Evolutionary conservation across 257 asterid genomes (phyloP).

Genomic region (Thymus mandschuricus): DNA sequence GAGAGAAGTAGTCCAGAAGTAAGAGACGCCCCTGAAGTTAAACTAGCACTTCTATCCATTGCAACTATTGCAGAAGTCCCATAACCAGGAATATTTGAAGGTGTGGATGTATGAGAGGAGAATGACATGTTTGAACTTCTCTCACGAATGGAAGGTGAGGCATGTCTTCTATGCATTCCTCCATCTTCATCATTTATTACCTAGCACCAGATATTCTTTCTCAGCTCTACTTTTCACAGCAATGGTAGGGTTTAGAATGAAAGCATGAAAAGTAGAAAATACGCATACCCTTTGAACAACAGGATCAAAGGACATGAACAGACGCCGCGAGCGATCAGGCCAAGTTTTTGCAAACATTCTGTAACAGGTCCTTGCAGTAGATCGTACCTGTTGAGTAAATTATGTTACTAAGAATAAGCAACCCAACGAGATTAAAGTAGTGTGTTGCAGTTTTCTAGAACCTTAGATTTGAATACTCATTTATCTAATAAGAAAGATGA

Average conservation of each 20-base stretch:
- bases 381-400: constrained; percentile 70
- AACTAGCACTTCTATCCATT: constrained; percentile 85
- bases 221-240: constrained; percentile 34
- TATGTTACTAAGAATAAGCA: constrained; percentile 27
- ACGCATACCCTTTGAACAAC: constrained; percentile 88
- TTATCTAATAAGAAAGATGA: constrained; percentile 18
- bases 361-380: constrained; percentile 93
- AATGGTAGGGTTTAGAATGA: constrained; percentile 7
- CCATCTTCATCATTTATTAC: constrained; percentile 96
- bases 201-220: constrained; percentile 43
- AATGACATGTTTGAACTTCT: constrained; percentile 67
- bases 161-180: constrained; percentile 91
- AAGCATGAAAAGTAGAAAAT: constrained; percentile 17
- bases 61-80: constrained; percentile 98
- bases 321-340: constrained; percentile 97
- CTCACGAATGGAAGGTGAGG: constrained; percentile 96
- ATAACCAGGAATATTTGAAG: constrained; percentile 82
- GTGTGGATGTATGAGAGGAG: constrained; percentile 65
- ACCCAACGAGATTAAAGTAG: constrained; percentile 26
- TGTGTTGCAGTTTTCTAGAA: constrained; percentile 3
- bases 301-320: constrained; percentile 86
- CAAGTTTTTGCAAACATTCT: constrained; percentile 98
- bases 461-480: constrained; percentile 11
- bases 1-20: constrained; percentile 77
- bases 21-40: constrained; percentile 66